Conservation (phyloP, 2,329 filamentous ascomycete genomes). For the Calonectria hawksworthii region DNA sequence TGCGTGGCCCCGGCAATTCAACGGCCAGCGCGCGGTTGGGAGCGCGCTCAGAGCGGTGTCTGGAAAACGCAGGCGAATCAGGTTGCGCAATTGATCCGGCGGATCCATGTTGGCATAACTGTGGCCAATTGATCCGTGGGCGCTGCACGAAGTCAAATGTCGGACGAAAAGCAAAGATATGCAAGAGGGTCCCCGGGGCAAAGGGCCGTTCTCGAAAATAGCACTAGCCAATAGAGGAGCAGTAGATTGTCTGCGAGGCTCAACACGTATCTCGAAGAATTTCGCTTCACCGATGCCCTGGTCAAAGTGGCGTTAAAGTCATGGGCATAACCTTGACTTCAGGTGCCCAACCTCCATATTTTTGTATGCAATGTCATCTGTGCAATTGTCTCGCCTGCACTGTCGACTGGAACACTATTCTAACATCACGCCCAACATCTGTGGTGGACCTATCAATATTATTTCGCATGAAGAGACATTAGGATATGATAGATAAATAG, state of each 20-base stretch:
- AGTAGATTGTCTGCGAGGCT: background rate
- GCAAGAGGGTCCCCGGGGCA: background rate
- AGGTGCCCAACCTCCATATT: background rate
- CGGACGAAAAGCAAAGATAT: background rate
- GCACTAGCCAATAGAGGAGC: background rate
- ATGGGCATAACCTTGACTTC: background rate
- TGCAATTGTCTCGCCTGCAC: too few relatives aligned
- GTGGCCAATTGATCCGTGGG: background rate
- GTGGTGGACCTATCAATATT: too few relatives aligned
- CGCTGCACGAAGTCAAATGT: background rate
- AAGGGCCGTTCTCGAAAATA: background rate
- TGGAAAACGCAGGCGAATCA: background rate
- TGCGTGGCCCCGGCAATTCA: background rate
- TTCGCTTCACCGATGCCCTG: background rate
- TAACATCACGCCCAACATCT: too few relatives aligned
- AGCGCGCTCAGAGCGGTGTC: background rate
- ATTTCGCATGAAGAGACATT: too few relatives aligned
- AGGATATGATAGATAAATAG: too few relatives aligned
- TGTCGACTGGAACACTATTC: too few relatives aligned
- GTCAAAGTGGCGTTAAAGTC: background rate
- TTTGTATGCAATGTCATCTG: background rate
- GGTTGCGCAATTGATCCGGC: background rate
- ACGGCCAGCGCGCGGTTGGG: background rate
- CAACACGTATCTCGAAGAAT: background rate
- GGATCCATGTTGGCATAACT: background rate